Conservation (phyloP, 1,284 basidiomycete genomes). For the Athelia psychrophila region DNA sequence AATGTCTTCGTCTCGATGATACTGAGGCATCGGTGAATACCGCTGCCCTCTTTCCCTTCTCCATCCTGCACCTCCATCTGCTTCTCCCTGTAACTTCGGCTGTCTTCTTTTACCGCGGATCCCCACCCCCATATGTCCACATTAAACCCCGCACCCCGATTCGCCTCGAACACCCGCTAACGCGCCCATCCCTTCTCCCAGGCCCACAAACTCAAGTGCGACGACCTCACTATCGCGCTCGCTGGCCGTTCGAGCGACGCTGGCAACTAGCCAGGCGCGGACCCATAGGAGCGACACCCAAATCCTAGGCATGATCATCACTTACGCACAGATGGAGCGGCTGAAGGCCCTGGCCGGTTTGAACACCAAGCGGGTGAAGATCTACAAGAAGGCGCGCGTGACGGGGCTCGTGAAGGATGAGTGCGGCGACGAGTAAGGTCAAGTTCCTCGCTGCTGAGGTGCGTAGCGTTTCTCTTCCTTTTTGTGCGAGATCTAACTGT, state of each 20-base stretch:
- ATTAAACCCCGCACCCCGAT: too few species aligned
- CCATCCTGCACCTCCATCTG: slow-evolving; percentile 3
- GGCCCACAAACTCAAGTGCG: slow-evolving; percentile 93
- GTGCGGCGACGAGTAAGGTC: slow-evolving; percentile 82
- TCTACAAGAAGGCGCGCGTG: slow-evolving; percentile 92
- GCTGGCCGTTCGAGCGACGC: slow-evolving; percentile 95
- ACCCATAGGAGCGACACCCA: slow-evolving; percentile 94
- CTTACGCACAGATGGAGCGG: slow-evolving; percentile 92
- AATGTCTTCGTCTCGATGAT: slow-evolving; percentile 94
- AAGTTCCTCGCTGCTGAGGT: slow-evolving; percentile 98
- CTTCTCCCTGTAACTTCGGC: too few species aligned
- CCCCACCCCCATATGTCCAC: too few species aligned
- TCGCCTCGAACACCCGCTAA: too few species aligned
- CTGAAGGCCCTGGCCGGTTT: slow-evolving; percentile 89
- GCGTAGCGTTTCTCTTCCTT: too few species aligned
- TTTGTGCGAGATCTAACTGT: too few species aligned
- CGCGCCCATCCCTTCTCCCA: slow-evolving; percentile 17
- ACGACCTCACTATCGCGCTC: slow-evolving; percentile 93
- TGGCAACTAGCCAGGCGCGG: slow-evolving; percentile 95
- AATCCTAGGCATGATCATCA: slow-evolving; percentile 96
- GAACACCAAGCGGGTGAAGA: slow-evolving; percentile 85
- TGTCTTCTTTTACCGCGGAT: too few species aligned
- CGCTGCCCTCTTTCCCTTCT: not conserved
- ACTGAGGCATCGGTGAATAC: slow-evolving; percentile 83
- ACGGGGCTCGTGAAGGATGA: slow-evolving; percentile 83